A percentile compares a stretch with the other conserved stretches of the same genome.
Conservation (phyloP, 768 basidiomycete genomes). For the Clitopilus hobsonii region DNA sequence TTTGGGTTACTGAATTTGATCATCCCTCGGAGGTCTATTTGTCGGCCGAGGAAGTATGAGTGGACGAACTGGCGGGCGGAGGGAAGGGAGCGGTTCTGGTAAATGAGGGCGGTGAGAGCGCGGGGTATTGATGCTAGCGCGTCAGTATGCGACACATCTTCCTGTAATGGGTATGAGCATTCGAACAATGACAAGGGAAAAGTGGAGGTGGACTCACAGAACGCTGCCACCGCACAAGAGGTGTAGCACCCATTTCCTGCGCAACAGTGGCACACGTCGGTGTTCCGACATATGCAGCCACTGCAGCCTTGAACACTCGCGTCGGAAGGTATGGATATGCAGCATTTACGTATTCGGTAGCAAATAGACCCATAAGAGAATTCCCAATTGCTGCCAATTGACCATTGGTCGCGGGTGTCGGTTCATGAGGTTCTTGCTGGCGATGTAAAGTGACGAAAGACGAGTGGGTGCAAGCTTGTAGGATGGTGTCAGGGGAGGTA, state of each 20-base stretch:
- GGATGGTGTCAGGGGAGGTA: slow-evolving; percentile 46
- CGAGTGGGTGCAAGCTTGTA: slow-evolving; percentile 77
- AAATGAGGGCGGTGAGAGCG: slow-evolving; percentile 83
- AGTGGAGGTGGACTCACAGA: slow-evolving; percentile 44
- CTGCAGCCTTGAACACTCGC: slow-evolving; percentile 84
- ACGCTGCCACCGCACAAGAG: slow-evolving; percentile 79
- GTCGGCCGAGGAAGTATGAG: slow-evolving; percentile 81
- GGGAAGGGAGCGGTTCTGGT: slow-evolving; percentile 79
- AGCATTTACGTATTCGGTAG: slow-evolving; percentile 75
- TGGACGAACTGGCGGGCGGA: slow-evolving; percentile 89
- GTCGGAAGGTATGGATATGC: slow-evolving; percentile 90
- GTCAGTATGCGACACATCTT: slow-evolving; percentile 69
- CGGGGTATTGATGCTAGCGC: slow-evolving; percentile 86
- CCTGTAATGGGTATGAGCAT: slow-evolving; percentile 25
- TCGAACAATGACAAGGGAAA: slow-evolving; percentile 1
- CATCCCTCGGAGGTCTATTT: slow-evolving; percentile 74
- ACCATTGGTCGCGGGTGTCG: slow-evolving; percentile 62
- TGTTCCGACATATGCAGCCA: slow-evolving; percentile 90
- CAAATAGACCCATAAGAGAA: slow-evolving; percentile 85
- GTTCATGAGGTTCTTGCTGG: slow-evolving; percentile 51
- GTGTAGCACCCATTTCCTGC: slow-evolving; percentile 75
- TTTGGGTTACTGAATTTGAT: slow-evolving; percentile 84
- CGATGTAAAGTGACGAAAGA: slow-evolving; percentile 57
- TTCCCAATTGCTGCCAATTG: slow-evolving; percentile 78
- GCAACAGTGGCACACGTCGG: slow-evolving; percentile 81